These are phyloP conservation scores for Penicillium canariense DNA, from an alignment of 495 filamentous ascomycete genomes.

Conservation along the genomic window DNA sequence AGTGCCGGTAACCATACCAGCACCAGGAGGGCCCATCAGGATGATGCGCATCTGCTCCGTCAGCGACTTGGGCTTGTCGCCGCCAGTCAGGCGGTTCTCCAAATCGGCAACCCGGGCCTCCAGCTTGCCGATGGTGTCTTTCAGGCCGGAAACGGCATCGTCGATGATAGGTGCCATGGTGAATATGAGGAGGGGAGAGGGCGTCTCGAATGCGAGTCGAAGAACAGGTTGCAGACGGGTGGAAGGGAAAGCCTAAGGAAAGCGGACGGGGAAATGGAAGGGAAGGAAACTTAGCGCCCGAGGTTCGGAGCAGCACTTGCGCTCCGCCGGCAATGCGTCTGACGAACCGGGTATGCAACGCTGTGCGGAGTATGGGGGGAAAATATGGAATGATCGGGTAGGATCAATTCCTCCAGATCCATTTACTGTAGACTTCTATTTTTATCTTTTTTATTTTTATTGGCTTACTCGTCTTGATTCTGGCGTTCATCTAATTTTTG, in stretches of 20 bases:
- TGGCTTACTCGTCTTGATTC: no score
- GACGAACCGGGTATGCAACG: neutral
- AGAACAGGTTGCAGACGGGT: constrained; percentile 22
- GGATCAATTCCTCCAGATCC: neutral
- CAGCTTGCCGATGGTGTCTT: constrained; percentile 75
- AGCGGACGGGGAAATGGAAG: constrained; percentile 39
- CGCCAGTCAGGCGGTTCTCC: constrained; percentile 60
- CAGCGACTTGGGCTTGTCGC: constrained; percentile 48
- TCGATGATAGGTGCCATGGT: constrained; percentile 85
- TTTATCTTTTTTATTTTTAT: neutral
- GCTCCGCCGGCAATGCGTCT: neutral
- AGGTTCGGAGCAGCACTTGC: constrained; percentile 27
- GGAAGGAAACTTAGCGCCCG: constrained; percentile 33
- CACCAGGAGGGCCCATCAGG: constrained; percentile 94
- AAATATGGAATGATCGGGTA: neutral
- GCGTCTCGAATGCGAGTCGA: constrained; percentile 1
- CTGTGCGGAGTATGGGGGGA: neutral
- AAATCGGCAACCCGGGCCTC: constrained; percentile 79
- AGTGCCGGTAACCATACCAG: constrained; percentile 79
- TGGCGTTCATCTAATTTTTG: no score
- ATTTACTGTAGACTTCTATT: neutral
- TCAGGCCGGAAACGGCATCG: constrained; percentile 68
- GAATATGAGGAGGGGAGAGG: constrained; percentile 26
- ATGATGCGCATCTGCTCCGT: constrained; percentile 82
- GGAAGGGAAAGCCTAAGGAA: constrained; percentile 24